These are phyloP conservation scores for Penicillium roqueforti DNA, from an alignment of 495 filamentous ascomycete genomes.

Conservation along the genomic window DNA sequence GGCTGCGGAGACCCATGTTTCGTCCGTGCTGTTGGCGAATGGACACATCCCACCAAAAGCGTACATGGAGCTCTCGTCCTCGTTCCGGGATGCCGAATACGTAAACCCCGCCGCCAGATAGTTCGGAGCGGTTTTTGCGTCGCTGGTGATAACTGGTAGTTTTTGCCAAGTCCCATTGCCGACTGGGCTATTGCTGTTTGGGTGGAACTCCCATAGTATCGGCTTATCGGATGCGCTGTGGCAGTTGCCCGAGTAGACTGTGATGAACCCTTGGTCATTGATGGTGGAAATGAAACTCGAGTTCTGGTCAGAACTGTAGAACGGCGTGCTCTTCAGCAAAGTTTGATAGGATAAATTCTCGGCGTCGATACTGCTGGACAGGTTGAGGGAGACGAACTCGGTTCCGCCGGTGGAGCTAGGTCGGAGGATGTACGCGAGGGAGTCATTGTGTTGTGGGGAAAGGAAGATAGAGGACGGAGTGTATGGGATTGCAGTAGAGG, in stretches of 20 bases:
- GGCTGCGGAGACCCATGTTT: constrained; percentile 57
- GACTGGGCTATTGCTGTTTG: constrained; percentile 30
- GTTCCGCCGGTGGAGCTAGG: constrained; percentile 37
- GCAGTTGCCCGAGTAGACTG: constrained; percentile 69
- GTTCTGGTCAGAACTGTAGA: constrained; percentile 42
- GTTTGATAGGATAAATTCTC: constrained; percentile 50
- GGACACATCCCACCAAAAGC: constrained; percentile 91
- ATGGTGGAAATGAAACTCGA: constrained; percentile 61
- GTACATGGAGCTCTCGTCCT: constrained; percentile 53
- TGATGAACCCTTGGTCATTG: constrained; percentile 60
- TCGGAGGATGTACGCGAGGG: constrained; percentile 58
- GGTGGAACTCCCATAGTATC: constrained; percentile 53
- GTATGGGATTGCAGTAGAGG: constrained; percentile 59
- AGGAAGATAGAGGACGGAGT: constrained; percentile 65
- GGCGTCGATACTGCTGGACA: constrained; percentile 51
- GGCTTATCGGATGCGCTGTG: constrained; percentile 33
- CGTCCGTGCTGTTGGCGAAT: constrained; percentile 34
- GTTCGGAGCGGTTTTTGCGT: constrained; percentile 48
- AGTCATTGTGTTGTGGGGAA: constrained; percentile 45
- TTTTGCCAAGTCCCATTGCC: constrained; percentile 57
- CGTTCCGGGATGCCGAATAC: constrained; percentile 59
- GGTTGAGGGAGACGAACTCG: constrained; percentile 60
- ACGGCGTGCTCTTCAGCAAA: constrained; percentile 61
- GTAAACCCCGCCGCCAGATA: constrained; percentile 63
- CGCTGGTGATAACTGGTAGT: constrained; percentile 19